Percentiles rank a stretch among this genome's conserved stretches.
phyloP scores from a whole-genome alignment of 768 basidiomycete genomes.

The Rhodotorula graminis region DNA sequence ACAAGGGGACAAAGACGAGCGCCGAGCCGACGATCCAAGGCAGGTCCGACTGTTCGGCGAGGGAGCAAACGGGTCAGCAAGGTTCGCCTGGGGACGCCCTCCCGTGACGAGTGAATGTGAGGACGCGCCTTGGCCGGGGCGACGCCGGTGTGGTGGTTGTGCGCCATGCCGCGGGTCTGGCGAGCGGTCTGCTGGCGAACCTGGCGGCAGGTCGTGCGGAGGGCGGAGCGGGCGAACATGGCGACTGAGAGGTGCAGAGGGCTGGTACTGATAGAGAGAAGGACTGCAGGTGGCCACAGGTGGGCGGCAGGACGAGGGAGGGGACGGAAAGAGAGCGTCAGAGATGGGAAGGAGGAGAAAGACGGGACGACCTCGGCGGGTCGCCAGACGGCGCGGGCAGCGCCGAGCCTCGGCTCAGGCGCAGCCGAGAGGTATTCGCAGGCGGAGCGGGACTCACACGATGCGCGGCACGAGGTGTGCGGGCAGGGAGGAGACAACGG shows the following conservation, averaged over 20 bases:
- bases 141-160: neutral
- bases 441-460: neutral
- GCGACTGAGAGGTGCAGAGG: no score
- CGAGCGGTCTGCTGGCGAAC: neutral
- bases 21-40: conserved; percentile 11
- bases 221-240: conserved; percentile 17
- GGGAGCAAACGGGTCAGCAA: no score
- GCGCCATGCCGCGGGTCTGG: neutral
- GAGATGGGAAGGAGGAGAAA: neutral
- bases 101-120: no score
- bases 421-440: neutral
- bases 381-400: neutral
- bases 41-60: neutral
- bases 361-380: neutral
- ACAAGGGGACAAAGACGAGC: conserved; percentile 15
- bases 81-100: no score
- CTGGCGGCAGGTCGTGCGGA: conserved; percentile 3
- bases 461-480: no score
- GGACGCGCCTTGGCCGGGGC: neutral
- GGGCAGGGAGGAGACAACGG: no score
- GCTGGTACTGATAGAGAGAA: no score
- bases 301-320: no score
- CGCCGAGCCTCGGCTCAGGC: neutral
- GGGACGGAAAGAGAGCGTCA: neutral
- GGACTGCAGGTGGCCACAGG: no score